phyloP scores from a whole-genome alignment of 805 yeast species.

The Myxozyma melibiosi region DNA sequence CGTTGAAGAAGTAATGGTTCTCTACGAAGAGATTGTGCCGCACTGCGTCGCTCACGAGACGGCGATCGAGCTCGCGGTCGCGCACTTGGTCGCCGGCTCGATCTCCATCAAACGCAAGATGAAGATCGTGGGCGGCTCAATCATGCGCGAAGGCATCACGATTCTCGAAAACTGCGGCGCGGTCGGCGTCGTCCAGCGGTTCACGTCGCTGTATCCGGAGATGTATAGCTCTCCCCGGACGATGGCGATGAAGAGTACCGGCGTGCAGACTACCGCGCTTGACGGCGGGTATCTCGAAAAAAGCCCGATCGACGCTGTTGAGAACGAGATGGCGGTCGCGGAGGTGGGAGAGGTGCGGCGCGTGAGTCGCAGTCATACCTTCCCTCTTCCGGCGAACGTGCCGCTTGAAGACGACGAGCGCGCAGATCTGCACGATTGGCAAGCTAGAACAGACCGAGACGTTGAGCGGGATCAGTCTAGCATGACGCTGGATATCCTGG shows the following conservation, averaged over 20 bases:
- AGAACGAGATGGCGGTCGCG: background rate
- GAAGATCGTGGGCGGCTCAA: slow-evolving; percentile 5
- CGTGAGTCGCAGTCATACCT: background rate
- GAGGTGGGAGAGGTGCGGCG: background rate
- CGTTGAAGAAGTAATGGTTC: slow-evolving; percentile 17
- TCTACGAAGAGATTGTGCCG: slow-evolving; percentile 13
- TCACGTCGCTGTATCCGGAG: slow-evolving; percentile 1
- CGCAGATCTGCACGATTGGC: background rate
- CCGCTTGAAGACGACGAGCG: background rate
- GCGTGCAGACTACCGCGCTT: slow-evolving; percentile 25
- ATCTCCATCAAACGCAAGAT: slow-evolving; percentile 17
- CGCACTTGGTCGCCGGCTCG: slow-evolving; percentile 9
- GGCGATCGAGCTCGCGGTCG: slow-evolving; percentile 9
- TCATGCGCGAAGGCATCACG: slow-evolving; percentile 11
- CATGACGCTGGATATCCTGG: slow-evolving; percentile 33
- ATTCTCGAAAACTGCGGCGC: slow-evolving; percentile 21
- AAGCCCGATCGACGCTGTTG: background rate
- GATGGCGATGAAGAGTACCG: slow-evolving; percentile 1
- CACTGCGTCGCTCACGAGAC: slow-evolving; percentile 3
- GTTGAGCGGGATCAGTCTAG: background rate
- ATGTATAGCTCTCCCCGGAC: background rate
- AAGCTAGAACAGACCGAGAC: background rate
- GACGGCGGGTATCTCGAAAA: background rate
- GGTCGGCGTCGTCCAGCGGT: slow-evolving; percentile 16
- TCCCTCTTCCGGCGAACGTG: background rate